Conservation (phyloP, 148 eudicot genomes). For the Dysphania ambrosioides region DNA sequence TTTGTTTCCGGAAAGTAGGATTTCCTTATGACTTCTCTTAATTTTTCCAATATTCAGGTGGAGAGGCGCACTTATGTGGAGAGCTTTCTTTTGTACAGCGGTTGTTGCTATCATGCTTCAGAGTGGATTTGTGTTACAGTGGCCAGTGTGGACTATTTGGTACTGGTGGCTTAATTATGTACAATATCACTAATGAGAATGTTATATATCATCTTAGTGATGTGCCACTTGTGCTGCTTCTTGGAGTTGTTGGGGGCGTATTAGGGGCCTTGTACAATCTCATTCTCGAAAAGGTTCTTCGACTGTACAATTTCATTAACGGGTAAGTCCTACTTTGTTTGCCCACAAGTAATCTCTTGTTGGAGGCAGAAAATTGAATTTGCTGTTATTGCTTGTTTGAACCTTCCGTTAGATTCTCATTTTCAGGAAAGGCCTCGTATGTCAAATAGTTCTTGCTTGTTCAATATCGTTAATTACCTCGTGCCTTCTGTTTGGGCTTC, state of each 20-base stretch:
- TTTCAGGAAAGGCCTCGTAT: conserved; percentile 66
- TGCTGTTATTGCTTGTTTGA: conserved; percentile 4
- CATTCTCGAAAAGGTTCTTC: conserved; percentile 59
- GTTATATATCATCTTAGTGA: conserved; percentile 59
- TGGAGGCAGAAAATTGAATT: not conserved
- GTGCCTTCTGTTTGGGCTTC: conserved; percentile 82
- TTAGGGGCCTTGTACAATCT: conserved; percentile 69
- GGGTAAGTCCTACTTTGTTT: conserved; percentile 45
- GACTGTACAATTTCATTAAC: conserved; percentile 54
- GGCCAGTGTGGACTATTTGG: conserved; percentile 96
- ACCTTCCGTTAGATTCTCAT: conserved; percentile 2
- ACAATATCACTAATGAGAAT: conserved; percentile 64
- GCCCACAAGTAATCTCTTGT: too few species aligned
- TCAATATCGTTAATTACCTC: conserved; percentile 69
- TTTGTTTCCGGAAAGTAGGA: not conserved
- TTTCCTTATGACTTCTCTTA: not conserved
- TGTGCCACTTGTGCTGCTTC: conserved; percentile 72
- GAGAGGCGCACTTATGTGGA: conserved; percentile 96
- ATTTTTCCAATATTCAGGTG: conserved; percentile 47
- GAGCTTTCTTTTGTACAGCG: conserved; percentile 85
- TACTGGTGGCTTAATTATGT: conserved; percentile 95
- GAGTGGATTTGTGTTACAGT: conserved; percentile 71
- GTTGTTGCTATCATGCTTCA: conserved; percentile 85
- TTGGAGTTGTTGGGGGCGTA: conserved; percentile 75
- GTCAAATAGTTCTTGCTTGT: conserved; percentile 66